These are phyloP conservation scores for Thelephora terrestris DNA, from an alignment of 1,284 basidiomycete genomes.

Conservation along the genomic window DNA sequence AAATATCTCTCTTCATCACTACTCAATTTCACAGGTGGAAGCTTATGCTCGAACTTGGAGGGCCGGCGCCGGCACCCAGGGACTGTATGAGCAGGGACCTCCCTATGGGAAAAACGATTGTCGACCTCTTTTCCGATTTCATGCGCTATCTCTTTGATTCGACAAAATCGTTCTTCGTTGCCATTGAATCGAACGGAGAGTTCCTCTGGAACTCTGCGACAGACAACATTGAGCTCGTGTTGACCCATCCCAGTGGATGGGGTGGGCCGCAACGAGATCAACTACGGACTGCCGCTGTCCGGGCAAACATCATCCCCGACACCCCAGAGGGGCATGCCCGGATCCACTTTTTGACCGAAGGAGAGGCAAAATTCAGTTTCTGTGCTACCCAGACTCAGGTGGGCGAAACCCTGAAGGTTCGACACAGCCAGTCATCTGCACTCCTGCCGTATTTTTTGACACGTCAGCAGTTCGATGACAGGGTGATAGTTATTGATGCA, in stretches of 20 bases:
- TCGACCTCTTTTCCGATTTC: slow-evolving; percentile 9
- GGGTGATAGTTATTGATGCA: slow-evolving; percentile 10
- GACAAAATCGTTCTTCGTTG: not conserved
- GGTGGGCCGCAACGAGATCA: slow-evolving; percentile 26
- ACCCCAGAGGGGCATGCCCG: slow-evolving; percentile 18
- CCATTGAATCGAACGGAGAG: slow-evolving; percentile 5
- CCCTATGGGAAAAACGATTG: slow-evolving; percentile 3
- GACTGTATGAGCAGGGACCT: not conserved
- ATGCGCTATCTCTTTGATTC: slow-evolving; percentile 5
- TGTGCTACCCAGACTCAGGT: slow-evolving; percentile 27
- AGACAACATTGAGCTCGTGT: slow-evolving; percentile 19
- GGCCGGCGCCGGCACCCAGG: not conserved
- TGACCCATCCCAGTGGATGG: slow-evolving; percentile 31
- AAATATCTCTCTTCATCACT: too few relatives aligned
- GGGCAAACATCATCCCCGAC: slow-evolving; percentile 20
- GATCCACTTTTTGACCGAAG: slow-evolving; percentile 32
- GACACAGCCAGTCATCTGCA: not conserved
- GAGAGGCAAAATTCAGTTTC: slow-evolving; percentile 34
- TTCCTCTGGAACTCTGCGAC: slow-evolving; percentile 2
- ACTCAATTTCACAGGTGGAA: slow-evolving; percentile 25
- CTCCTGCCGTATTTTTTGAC: not conserved
- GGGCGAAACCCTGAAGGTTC: slow-evolving; percentile 18
- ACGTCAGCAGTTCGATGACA: slow-evolving; percentile 2
- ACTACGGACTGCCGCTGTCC: slow-evolving; percentile 22
- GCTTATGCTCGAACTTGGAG: not conserved